These are phyloP conservation scores for Aspergillus udagawae DNA, from an alignment of 2,329 filamentous ascomycete species.

Conservation along the genomic window DNA sequence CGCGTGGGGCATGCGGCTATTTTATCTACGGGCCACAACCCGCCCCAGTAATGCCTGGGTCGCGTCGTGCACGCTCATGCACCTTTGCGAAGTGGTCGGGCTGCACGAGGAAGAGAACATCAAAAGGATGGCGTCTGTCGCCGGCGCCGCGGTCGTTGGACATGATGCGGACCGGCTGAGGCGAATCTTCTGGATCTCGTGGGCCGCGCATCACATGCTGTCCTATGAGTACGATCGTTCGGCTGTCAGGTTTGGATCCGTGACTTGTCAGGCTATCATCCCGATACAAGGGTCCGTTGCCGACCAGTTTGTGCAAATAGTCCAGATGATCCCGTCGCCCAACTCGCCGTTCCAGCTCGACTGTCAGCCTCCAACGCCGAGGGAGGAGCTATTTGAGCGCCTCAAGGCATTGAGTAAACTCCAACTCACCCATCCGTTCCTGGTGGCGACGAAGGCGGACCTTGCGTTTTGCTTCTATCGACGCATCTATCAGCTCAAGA, in stretches of 20 bases:
- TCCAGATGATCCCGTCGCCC: constrained; percentile 25
- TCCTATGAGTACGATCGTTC: constrained; percentile 31
- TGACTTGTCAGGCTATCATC: constrained; percentile 22
- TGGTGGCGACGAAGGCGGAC: constrained; percentile 27
- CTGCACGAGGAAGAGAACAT: constrained; percentile 28
- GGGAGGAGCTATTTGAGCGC: constrained; percentile 22
- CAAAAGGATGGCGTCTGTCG: constrained; percentile 21
- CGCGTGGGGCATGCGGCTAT: constrained; percentile 26
- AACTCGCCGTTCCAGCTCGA: constrained; percentile 23
- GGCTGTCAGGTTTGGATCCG: constrained; percentile 19
- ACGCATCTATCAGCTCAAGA: constrained; percentile 27
- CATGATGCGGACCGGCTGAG: constrained; percentile 29
- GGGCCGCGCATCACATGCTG: constrained; percentile 29
- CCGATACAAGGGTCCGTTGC: constrained; percentile 19
- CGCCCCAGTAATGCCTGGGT: constrained; percentile 30
- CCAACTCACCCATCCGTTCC: constrained; percentile 21
- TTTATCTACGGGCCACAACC: constrained; percentile 30
- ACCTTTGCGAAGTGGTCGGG: constrained; percentile 26
- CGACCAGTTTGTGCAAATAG: constrained; percentile 24
- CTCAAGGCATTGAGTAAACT: constrained; percentile 16
- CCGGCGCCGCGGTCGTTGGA: constrained; percentile 18
- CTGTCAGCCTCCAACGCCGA: constrained; percentile 8
- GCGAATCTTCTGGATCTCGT: constrained; percentile 32
- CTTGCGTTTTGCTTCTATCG: constrained; percentile 31
- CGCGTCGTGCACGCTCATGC: constrained; percentile 29